Conservation (phyloP, 2,329 filamentous ascomycete genomes). For the Venturia carpophila region DNA sequence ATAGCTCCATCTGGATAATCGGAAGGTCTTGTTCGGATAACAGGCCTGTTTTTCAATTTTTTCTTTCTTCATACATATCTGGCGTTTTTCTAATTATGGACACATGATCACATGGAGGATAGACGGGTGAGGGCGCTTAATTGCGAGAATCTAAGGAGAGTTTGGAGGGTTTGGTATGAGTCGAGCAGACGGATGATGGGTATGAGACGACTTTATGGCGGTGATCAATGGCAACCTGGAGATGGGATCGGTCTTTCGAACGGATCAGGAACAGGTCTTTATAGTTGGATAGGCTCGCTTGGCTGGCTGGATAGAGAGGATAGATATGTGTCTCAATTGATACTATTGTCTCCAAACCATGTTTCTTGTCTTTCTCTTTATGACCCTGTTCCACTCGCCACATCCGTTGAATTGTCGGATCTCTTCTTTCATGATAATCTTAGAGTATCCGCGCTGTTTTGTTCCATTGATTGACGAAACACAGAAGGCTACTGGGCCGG, state of each 20-base stretch:
- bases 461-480: not conserved
- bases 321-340: not conserved
- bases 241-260: not conserved
- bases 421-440: not conserved
- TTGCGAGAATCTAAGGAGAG: not conserved
- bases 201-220: constrained; percentile 2
- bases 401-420: not conserved
- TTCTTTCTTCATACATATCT: not conserved
- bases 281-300: constrained; percentile 7
- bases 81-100: not conserved
- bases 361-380: not conserved
- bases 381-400: not conserved
- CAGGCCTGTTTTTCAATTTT: constrained; percentile 3
- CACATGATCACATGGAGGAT: not conserved
- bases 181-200: not conserved
- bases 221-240: not conserved
- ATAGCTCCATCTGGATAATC: constrained; percentile 6
- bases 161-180: not conserved
- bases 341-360: not conserved
- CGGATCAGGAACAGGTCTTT: not conserved
- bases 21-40: not conserved
- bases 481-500: not conserved
- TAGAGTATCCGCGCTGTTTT: not conserved
- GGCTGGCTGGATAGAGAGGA: constrained; percentile 5
- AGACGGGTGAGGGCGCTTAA: not conserved